Conservation (phyloP, 345 rosid genomes). For the Erodium maritimum region DNA sequence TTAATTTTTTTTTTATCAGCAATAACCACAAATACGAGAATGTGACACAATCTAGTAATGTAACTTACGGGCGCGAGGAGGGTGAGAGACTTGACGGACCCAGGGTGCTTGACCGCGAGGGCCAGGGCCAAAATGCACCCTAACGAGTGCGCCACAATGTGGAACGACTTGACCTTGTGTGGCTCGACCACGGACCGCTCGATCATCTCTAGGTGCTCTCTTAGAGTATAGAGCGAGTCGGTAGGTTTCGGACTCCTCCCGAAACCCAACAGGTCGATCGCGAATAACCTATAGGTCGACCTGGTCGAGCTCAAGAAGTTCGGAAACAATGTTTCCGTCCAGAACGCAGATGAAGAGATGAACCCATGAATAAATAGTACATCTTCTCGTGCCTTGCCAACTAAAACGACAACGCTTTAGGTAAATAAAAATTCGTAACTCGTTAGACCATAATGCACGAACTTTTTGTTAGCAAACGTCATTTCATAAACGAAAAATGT, state of each 20-base stretch:
- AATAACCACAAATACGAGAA: background rate
- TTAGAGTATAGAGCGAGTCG: constrained; percentile 78
- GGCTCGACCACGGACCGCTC: constrained; percentile 58
- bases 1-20: too few relatives aligned
- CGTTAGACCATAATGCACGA: too few relatives aligned
- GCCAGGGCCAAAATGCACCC: constrained; percentile 98
- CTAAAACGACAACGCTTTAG: too few relatives aligned
- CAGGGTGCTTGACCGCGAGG: constrained; percentile 65
- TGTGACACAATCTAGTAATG: background rate
- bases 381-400: constrained; percentile 56
- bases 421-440: too few relatives aligned
- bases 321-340: constrained; percentile 95
- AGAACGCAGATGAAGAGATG: constrained; percentile 88
- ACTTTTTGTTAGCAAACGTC: too few relatives aligned
- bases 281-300: constrained; percentile 58
- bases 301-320: constrained; percentile 61
- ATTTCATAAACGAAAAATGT: too few relatives aligned
- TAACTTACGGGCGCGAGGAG: constrained; percentile 75
- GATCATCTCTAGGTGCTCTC: constrained; percentile 88
- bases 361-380: constrained; percentile 94
- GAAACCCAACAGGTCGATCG: constrained; percentile 77
- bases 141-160: constrained; percentile 93
- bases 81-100: constrained; percentile 75
- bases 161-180: constrained; percentile 68
- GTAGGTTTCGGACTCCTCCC: constrained; percentile 95